Evolutionary conservation across 1,139 yeast species (phyloP), one percentile per base, ranked within the genome.

Genomic region (Debaryomyces sp.): DNA sequence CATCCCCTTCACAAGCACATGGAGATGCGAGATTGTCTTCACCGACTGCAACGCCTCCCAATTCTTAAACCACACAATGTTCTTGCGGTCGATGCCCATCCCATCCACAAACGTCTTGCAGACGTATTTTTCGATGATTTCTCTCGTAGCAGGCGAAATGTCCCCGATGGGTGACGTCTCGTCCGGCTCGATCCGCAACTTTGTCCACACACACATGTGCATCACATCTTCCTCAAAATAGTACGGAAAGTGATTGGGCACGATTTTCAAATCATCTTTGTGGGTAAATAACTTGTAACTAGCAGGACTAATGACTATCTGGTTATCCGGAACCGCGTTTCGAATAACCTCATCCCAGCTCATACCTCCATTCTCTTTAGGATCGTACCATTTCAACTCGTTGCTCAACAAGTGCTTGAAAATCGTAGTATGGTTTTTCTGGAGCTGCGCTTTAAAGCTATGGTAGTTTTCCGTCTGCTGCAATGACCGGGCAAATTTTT

Each of bases 1-100:
- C 32, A 75, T 57, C 21, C 73, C 79, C 45, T 67, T 71, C 15
- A 83, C 59, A 30, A 83, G 57, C 1, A 84, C 80, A 60, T 84
- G 89, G 18, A 84, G 67, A 60, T 84, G 89, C 40, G 87, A 82
- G 32, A 84, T 69, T 29, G 78, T 71, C 51, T 72, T 73, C 6
- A 84, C 84, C 56, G 87, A 81, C 59, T 84, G 89, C 39, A 84
- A 64, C 6, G 78, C 71, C 6, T 81, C 77, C 82, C 85, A 84
- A 58, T 84, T 84, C 55, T 83, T 76, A 63, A 84, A 84, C 89
- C 89, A 84, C 3, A 74, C 58, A 10, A 84, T 58, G 46, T 78
- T 63, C 6, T 71, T 70, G 48, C 66, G 52, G 1, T 61, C 54
- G 17, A 81, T 56, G 0, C 73, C 74, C 34, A 76, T 60, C 39